A percentile compares a stretch with the other conserved stretches of the same genome.
phyloP scores from a whole-genome alignment of 2,329 filamentous ascomycete species.

The Malbranchea zuffiana region DNA sequence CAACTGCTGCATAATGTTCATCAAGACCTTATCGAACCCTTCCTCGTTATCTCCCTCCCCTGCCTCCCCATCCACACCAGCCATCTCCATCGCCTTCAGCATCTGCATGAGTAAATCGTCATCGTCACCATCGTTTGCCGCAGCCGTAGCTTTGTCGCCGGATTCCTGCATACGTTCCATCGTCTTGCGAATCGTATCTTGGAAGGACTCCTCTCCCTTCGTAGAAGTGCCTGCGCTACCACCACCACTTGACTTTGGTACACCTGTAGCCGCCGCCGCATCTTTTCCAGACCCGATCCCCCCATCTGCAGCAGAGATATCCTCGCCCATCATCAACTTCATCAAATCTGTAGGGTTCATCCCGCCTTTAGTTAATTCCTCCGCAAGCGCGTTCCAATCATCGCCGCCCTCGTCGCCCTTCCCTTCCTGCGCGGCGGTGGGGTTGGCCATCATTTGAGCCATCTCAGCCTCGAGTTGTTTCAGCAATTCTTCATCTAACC shows the following conservation, averaged over 20 bases:
- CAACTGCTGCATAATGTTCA: constrained; percentile 98
- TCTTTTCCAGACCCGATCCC: constrained; percentile 14
- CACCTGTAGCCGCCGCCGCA: constrained; percentile 11
- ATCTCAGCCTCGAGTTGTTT: constrained; percentile 83
- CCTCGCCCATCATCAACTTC: constrained; percentile 23
- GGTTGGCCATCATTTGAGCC: constrained; percentile 62
- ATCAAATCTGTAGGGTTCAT: constrained; percentile 22
- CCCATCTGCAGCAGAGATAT: constrained; percentile 13
- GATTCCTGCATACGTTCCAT: constrained; percentile 95
- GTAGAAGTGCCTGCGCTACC: constrained; percentile 18
- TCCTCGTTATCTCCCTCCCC: constrained; percentile 52
- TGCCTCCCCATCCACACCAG: constrained; percentile 29
- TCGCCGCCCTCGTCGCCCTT: constrained; percentile 35
- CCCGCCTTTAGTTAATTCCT: constrained; percentile 23
- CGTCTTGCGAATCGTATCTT: constrained; percentile 82
- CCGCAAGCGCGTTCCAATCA: constrained; percentile 22
- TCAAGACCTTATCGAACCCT: constrained; percentile 85
- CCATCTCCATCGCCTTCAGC: constrained; percentile 72
- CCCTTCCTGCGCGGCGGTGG: constrained; percentile 63
- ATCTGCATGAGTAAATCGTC: constrained; percentile 87
- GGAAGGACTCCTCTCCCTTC: constrained; percentile 57
- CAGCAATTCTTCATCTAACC: constrained; percentile 47
- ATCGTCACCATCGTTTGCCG: constrained; percentile 53
- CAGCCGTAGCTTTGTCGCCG: constrained; percentile 70
- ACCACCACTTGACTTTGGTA: constrained; percentile 18